Base-by-base conservation (phyloP, 495 filamentous ascomycete genomes). In the Talaromyces wortmannii region DNA sequence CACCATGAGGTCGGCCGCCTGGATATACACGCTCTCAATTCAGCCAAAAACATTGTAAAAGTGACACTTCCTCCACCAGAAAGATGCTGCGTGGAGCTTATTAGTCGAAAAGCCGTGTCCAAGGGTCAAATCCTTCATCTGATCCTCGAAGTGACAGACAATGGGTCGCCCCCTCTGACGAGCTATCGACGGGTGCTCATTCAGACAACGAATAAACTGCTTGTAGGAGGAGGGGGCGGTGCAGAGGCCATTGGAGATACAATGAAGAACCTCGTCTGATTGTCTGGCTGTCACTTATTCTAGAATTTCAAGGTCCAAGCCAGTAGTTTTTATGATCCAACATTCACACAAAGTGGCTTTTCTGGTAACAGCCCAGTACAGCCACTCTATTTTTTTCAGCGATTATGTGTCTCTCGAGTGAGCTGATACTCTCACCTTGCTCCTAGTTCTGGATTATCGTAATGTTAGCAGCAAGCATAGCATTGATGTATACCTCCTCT, bases 171-270 rank as follows among this genome's bases (percentile, higher is more conserved):
- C 47, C 44, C 66, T 8, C 50, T 77, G 56, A 73, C 65, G 29
- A 69, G 62, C 44, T 78, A 77, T 59, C 59, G 63, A 42, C 66
- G 72, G 45, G 57, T 78, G 15, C 47, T 77, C 47, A 65, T 77
- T 15, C 69, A 76, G 50, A 61, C 65, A 0, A 72, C 65, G 0
- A 65, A 67, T 42, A 56, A 59, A 31, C 18, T 43, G 44, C 44
- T 31, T 23, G 10, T 53, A 53, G 44, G 51, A 17, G 48, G 31
- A 32, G 48, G 31, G 8, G n/a, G 48, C 4, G 48, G 48, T 13
- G 30, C 31, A 7, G 31, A 36, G 17, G 31, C 30, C 13, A 50
- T 50, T 33, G 48, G 6, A 8, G 29, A 50, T 11, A 17, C 48
- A 32, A 50, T 50, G 48, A 50, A 50, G 6, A 32, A 36, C 48